These are phyloP conservation scores for Pichia sorboxylosa DNA, from an alignment of 1,139 yeast genomes.

Conservation along the genomic window DNA sequence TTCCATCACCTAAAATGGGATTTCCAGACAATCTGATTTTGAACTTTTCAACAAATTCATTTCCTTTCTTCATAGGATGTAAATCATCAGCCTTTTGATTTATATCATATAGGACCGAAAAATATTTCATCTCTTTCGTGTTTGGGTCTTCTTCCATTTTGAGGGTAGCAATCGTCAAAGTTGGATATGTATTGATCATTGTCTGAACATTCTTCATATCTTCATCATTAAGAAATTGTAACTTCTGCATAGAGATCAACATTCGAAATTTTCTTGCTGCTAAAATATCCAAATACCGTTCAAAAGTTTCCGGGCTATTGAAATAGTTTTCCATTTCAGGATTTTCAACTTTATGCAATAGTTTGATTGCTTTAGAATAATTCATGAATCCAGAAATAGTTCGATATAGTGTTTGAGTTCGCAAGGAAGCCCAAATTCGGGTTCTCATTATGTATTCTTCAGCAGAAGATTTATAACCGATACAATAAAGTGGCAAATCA, in stretches of 20 bases:
- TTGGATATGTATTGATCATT: conserved; percentile 50
- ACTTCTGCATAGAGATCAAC: conserved; percentile 67
- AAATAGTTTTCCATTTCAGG: conserved; percentile 34
- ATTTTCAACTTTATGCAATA: conserved; percentile 55
- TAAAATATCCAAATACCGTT: conserved; percentile 27
- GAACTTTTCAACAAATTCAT: conserved; percentile 37
- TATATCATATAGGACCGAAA: conserved; percentile 38
- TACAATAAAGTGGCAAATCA: conserved; percentile 58
- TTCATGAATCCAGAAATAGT: conserved; percentile 99
- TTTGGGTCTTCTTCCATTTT: conserved; percentile 23
- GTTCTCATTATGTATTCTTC: conserved; percentile 98
- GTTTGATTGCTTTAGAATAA: conserved; percentile 77
- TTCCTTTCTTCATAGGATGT: conserved; percentile 24
- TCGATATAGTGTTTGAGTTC: conserved; percentile 96
- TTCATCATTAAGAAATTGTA: conserved; percentile 35
- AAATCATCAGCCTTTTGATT: conserved; percentile 27
- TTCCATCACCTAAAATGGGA: conserved; percentile 85
- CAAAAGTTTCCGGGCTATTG: conserved; percentile 20
- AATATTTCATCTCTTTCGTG: conserved; percentile 28
- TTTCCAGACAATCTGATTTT: conserved; percentile 63
- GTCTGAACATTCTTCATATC: conserved; percentile 47
- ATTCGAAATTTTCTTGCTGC: conserved; percentile 55
- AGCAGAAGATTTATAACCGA: conserved; percentile 98
- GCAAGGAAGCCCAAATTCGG: conserved; percentile 97
- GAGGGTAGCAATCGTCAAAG: conserved; percentile 45